Conservation (phyloP, 768 basidiomycete species). For the Clitopilus hobsonii region DNA sequence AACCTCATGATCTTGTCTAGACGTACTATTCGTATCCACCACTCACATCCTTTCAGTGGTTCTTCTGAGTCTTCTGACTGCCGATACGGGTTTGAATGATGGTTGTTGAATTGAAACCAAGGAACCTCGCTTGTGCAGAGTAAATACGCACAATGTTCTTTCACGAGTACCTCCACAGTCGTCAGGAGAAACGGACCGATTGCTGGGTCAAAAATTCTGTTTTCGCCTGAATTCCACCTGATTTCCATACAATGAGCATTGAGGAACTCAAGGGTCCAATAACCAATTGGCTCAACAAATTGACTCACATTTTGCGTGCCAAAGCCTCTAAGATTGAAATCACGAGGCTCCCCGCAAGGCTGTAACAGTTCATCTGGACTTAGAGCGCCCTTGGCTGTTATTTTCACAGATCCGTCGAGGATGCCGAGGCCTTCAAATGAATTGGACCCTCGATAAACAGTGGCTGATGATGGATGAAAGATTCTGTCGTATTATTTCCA, state of each 20-base stretch:
- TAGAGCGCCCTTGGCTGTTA: no score
- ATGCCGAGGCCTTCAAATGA: no score
- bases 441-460: no score
- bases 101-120: background rate
- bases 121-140: background rate
- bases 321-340: background rate
- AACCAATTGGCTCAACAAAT: background rate
- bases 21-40: no score
- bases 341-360: no score
- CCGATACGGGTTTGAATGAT: background rate
- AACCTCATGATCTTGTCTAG: background rate
- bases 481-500: slow-evolving; percentile 1
- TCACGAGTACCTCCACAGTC: background rate
- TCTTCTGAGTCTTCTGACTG: background rate
- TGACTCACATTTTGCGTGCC: background rate
- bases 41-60: no score
- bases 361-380: no score
- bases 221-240: background rate
- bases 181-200: background rate
- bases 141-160: background rate
- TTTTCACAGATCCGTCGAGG: no score
- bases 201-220: background rate
- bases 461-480: background rate
- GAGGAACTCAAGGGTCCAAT: background rate
- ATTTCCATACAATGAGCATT: no score